Conservation (phyloP, 2,329 filamentous ascomycete genomes). For the Pseudogymnoascus sp. region DNA sequence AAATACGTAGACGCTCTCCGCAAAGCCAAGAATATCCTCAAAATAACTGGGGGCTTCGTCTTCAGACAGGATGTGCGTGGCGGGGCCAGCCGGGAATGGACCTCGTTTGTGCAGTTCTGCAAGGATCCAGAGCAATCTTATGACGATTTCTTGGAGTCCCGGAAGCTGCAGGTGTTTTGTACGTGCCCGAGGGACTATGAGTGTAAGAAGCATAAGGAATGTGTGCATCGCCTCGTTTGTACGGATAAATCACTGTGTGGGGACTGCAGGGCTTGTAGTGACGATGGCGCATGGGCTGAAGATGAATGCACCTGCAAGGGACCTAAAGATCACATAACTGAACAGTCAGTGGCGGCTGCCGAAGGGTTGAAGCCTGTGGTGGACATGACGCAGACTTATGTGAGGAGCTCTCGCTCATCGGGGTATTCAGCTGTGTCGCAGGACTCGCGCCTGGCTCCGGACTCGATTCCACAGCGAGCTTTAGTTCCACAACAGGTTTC, state of each 20-base stretch:
- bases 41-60: not conserved
- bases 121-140: not conserved
- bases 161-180: not conserved
- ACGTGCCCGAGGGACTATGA: not conserved
- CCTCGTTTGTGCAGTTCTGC: not conserved
- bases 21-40: not conserved
- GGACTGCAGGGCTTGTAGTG: not conserved
- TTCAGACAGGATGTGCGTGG: not conserved
- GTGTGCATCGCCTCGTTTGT: not conserved
- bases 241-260: not conserved
- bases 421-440: not conserved
- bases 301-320: not conserved
- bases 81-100: not conserved
- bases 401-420: not conserved
- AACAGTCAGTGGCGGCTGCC: not conserved
- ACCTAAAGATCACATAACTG: not conserved
- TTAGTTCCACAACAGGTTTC: not conserved
- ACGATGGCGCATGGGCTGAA: not conserved
- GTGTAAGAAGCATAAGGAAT: constrained; percentile 1
- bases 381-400: not conserved
- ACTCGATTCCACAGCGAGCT: not conserved
- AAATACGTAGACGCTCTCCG: not conserved
- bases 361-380: not conserved
- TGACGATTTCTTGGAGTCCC: not conserved
- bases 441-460: not conserved